Evolutionary conservation across 1,139 yeast genomes (phyloP), one percentile per base, ranked within the genome.

Genomic region (Insectozyma bohioensis): DNA sequence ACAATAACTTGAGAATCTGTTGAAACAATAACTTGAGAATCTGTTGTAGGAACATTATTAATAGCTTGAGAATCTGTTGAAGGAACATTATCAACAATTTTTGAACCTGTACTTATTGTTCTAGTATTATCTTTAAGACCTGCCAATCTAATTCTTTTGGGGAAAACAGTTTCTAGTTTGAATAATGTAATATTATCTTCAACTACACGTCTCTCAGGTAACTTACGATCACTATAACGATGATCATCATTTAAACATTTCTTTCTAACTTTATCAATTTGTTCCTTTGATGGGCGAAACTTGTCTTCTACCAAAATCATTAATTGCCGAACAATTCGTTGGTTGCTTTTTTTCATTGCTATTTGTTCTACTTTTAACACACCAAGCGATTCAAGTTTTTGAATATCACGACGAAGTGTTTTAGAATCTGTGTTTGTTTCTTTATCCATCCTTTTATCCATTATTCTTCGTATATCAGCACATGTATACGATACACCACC

Each of bases 361-460:
- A 66, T 49, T 28, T 54, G 55, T 30, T 55, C 53, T 6, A 57
- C 49, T 32, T 61, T 65, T 12, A 68, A 31, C 3, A 49, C 51
- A 2, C 53, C 51, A 31, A 40, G 42, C 6, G 46, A 41, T 2
- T 56, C 53, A 14, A 63, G 42, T 10, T 45, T 35, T 2, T 58
- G 49, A 1, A 72, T 62, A 46, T 75, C 81, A 30, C 75, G 58
- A 1, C 63, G 61, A 6, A 75, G 37, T 0, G 82, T 76, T 37
- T 67, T 68, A 35, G 61, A 56, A 46, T 75, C 82, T 2, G 77
- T 67, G 1, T 46, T 37, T 9, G 75, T 69, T 2, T 56, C 48
- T 15, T 51, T 54, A 3, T 61, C 62, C 30, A 75, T 46, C 11
- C 47, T 37, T 27, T 52, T 49, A 31, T 75, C 75, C 12, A 75